Conservation (phyloP, 495 filamentous ascomycete species). For the Thozetella sp. region DNA sequence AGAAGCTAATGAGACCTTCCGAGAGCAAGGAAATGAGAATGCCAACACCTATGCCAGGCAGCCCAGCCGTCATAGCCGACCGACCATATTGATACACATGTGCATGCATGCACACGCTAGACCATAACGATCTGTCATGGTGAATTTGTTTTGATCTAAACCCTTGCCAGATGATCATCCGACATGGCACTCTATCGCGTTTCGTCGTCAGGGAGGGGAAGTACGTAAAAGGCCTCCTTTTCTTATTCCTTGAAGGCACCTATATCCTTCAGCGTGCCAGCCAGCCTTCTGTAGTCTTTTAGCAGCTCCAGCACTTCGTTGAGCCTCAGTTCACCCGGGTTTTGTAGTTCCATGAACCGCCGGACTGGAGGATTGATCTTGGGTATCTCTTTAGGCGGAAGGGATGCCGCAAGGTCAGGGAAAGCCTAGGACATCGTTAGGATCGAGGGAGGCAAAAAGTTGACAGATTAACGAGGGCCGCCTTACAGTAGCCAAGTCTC, state of each 20-base stretch:
- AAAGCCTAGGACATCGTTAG: conserved; percentile 45
- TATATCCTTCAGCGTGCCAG: conserved; percentile 63
- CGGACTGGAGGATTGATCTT: conserved; percentile 73
- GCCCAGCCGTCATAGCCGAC: too few species aligned
- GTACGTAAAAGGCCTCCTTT: neutral
- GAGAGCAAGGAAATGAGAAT: too few species aligned
- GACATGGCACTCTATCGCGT: neutral
- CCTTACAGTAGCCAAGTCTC: conserved; percentile 52
- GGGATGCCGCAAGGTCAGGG: conserved; percentile 54
- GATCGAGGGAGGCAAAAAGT: neutral
- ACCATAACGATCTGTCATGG: too few species aligned
- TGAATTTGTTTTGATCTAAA: neutral
- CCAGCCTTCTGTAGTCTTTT: conserved; percentile 85
- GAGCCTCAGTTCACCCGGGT: conserved; percentile 76
- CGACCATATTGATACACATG: neutral
- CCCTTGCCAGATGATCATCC: neutral
- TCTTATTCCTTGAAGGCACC: conserved; percentile 52
- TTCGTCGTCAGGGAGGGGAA: neutral
- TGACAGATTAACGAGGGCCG: neutral
- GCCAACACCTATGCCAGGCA: too few species aligned
- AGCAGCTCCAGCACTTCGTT: conserved; percentile 82
- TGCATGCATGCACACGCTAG: too few species aligned
- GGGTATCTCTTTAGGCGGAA: conserved; percentile 49
- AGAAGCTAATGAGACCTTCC: too few species aligned
- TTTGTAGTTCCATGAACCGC: conserved; percentile 79